A percentile compares a stretch with the other conserved stretches of the same genome.
These are phyloP conservation scores for Eucalyptus regnans DNA, from an alignment of 345 rosid genomes.

Conservation along the genomic window DNA sequence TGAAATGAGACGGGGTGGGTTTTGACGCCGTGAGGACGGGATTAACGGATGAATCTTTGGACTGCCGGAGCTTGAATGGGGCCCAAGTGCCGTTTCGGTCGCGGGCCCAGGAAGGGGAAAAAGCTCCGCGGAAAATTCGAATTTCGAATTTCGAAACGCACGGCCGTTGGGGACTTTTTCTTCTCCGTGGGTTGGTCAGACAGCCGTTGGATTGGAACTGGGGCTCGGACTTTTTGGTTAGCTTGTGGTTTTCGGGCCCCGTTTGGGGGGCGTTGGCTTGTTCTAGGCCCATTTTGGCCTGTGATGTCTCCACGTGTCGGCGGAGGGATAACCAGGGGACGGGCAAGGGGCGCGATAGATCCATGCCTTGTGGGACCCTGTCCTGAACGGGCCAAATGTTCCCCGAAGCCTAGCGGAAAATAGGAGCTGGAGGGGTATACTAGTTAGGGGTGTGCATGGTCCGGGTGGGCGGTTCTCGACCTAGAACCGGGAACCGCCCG, in stretches of 20 bases:
- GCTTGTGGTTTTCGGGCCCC: neutral
- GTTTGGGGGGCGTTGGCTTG: neutral
- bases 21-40: accelerated
- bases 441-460: no score
- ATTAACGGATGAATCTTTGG: neutral
- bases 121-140: neutral
- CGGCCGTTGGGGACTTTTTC: neutral
- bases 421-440: accelerated
- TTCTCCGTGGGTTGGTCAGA: neutral
- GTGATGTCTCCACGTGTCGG: neutral
- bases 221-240: neutral
- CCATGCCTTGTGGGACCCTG: accelerated
- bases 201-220: neutral
- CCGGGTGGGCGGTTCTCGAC: no score
- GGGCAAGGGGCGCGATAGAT: accelerated
- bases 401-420: no score
- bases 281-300: neutral
- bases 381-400: neutral
- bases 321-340: accelerated
- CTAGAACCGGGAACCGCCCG: no score
- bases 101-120: neutral
- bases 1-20: neutral
- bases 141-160: neutral
- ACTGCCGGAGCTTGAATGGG: neutral
- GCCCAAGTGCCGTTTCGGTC: neutral